These are phyloP conservation scores for Xylariaceae sp. DNA, from an alignment of 2,329 filamentous ascomycete genomes.

Conservation along the genomic window DNA sequence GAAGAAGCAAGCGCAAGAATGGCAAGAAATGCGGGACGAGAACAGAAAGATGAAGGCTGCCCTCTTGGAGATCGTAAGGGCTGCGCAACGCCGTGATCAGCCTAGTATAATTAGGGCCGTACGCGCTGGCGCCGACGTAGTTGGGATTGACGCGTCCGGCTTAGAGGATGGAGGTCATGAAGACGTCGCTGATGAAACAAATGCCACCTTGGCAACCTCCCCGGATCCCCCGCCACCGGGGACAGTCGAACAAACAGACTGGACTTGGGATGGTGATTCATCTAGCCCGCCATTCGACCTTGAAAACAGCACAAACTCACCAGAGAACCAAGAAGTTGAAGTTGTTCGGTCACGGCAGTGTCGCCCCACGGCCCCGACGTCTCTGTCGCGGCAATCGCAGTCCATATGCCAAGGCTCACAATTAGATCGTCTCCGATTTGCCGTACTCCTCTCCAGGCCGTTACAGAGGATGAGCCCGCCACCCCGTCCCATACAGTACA, in stretches of 20 bases:
- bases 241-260: neutral
- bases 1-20: constrained; percentile 27
- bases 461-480: constrained; percentile 26
- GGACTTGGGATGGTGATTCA: neutral
- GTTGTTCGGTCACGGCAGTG: neutral
- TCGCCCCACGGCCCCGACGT: neutral
- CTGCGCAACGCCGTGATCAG: constrained; percentile 15
- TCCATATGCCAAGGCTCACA: neutral
- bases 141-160: constrained; percentile 17
- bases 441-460: constrained; percentile 1
- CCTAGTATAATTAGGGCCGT: constrained; percentile 19
- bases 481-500: constrained; percentile 26
- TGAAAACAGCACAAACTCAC: neutral
- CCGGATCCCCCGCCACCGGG: neutral
- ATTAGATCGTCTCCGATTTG: constrained; percentile 13
- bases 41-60: constrained; percentile 25
- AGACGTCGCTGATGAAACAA: neutral
- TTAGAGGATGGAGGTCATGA: neutral
- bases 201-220: neutral
- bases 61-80: constrained; percentile 22
- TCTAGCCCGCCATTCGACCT: neutral
- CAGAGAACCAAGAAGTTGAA: neutral
- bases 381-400: neutral
- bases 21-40: constrained; percentile 22
- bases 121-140: constrained; percentile 19